A percentile compares a stretch with the other conserved stretches of the same genome.
Conservation (phyloP, 2,329 filamentous ascomycete species). For the Microdochium trichocladiopsis region DNA sequence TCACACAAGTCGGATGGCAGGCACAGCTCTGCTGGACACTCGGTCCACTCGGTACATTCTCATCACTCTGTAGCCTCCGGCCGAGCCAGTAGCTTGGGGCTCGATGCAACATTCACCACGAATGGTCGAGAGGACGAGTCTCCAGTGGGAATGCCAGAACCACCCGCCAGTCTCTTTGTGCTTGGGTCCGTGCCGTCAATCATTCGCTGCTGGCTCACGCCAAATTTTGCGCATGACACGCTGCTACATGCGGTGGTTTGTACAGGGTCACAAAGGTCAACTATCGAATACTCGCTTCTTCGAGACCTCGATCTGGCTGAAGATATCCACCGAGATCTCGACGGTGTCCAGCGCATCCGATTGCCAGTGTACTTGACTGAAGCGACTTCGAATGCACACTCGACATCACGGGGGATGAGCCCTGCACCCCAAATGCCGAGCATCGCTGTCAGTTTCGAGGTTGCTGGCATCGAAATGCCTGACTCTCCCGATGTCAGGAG, state of each 20-base stretch:
- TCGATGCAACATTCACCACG: constrained; percentile 65
- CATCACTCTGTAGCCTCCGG: constrained; percentile 68
- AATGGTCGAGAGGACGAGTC: constrained; percentile 59
- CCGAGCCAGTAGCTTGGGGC: constrained; percentile 79
- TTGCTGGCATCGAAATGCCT: constrained; percentile 52
- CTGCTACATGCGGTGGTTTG: constrained; percentile 89
- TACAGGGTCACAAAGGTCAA: constrained; percentile 83
- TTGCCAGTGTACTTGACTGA: constrained; percentile 86
- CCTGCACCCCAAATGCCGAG: constrained; percentile 74
- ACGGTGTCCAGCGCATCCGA: constrained; percentile 62
- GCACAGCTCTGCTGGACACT: constrained; percentile 88
- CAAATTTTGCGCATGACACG: constrained; percentile 81
- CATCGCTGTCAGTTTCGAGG: constrained; percentile 72
- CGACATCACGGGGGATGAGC: constrained; percentile 64
- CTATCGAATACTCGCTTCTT: constrained; percentile 69
- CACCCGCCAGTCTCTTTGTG: constrained; percentile 78
- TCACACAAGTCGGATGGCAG: constrained; percentile 96
- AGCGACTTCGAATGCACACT: constrained; percentile 66
- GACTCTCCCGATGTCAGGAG: constrained; percentile 45
- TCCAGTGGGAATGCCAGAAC: constrained; percentile 63
- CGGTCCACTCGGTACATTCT: constrained; percentile 56
- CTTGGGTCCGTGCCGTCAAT: constrained; percentile 88
- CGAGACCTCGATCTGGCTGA: constrained; percentile 65
- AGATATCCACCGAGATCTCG: constrained; percentile 57
- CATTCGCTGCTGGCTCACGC: constrained; percentile 90